Conservation (phyloP, 352 stramenopile genomes). For the Discostella stelligera region DNA sequence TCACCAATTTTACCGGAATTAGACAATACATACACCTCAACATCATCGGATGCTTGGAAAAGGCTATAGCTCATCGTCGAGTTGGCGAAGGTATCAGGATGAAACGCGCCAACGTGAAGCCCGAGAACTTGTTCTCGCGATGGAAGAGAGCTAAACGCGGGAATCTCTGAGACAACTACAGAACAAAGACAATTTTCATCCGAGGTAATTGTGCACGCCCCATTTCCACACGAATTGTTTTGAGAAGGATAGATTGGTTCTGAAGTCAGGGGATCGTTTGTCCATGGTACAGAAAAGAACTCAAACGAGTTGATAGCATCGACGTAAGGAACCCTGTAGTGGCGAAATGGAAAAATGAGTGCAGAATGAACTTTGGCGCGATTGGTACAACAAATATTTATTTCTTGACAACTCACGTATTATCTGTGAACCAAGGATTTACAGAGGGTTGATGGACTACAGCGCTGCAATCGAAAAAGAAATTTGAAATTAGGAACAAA, state of each 20-base stretch:
- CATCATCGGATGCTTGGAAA: conserved; percentile 37
- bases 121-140: conserved; percentile 56
- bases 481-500: neutral
- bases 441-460: conserved; percentile 33
- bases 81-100: conserved; percentile 50
- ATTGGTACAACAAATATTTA: neutral
- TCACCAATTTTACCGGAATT: conserved; percentile 21
- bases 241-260: conserved; percentile 46
- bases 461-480: conserved; percentile 19
- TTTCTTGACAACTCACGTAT: conserved; percentile 25
- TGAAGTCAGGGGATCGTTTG: conserved; percentile 46
- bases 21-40: conserved; percentile 45
- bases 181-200: conserved; percentile 58
- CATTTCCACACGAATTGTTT: conserved; percentile 54
- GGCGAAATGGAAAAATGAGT: neutral
- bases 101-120: conserved; percentile 54
- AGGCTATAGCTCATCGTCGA: conserved; percentile 40
- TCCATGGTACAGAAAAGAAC: conserved; percentile 55
- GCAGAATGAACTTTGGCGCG: neutral
- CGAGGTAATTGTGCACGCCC: conserved; percentile 39
- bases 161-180: conserved; percentile 40
- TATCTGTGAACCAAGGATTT: conserved; percentile 42
- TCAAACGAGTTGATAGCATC: conserved; percentile 50
- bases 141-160: conserved; percentile 48
- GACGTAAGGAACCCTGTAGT: conserved; percentile 39